Conservation (phyloP, 2,329 filamentous ascomycete genomes). For the Didymellaceae sp. region DNA sequence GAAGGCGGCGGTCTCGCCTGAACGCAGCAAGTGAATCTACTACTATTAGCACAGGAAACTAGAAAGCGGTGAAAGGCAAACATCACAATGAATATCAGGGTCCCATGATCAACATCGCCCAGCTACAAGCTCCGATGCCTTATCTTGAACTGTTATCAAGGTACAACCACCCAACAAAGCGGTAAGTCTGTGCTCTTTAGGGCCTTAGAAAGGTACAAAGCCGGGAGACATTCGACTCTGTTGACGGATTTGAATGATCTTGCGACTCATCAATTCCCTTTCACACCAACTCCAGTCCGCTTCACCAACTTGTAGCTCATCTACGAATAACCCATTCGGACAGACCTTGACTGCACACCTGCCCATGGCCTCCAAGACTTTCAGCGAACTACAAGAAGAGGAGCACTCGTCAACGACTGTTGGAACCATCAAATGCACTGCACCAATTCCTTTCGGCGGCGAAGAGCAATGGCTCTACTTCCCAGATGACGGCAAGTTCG, state of each 20-base stretch:
- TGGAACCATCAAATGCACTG: conserved; percentile 45
- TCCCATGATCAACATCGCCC: conserved; percentile 17
- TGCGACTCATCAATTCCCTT: not conserved
- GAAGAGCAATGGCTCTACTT: conserved; percentile 52
- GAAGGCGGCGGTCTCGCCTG: not conserved
- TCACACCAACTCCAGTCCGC: not conserved
- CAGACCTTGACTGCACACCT: not conserved
- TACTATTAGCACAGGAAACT: conserved; percentile 1
- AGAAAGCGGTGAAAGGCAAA: conserved; percentile 14
- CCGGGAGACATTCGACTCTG: conserved; percentile 1
- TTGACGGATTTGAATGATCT: not conserved
- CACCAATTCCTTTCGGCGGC: conserved; percentile 51
- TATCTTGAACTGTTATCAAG: conserved; percentile 36
- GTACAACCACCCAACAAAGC: conserved; percentile 35
- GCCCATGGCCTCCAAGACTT: conserved; percentile 20
- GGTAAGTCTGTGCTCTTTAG: conserved; percentile 16
- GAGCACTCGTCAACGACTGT: conserved; percentile 23
- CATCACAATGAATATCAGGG: conserved; percentile 7
- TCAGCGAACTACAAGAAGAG: conserved; percentile 19
- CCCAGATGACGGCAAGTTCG: conserved; percentile 51
- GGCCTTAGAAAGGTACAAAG: conserved; percentile 14
- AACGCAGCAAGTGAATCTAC: conserved; percentile 5
- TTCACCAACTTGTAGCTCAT: conserved; percentile 6
- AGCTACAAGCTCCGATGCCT: conserved; percentile 27
- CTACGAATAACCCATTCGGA: not conserved